A percentile compares a stretch with the other conserved stretches of the same genome.
phyloP scores from a whole-genome alignment of 2,329 filamentous ascomycete genomes.

The Penicillium sp. region DNA sequence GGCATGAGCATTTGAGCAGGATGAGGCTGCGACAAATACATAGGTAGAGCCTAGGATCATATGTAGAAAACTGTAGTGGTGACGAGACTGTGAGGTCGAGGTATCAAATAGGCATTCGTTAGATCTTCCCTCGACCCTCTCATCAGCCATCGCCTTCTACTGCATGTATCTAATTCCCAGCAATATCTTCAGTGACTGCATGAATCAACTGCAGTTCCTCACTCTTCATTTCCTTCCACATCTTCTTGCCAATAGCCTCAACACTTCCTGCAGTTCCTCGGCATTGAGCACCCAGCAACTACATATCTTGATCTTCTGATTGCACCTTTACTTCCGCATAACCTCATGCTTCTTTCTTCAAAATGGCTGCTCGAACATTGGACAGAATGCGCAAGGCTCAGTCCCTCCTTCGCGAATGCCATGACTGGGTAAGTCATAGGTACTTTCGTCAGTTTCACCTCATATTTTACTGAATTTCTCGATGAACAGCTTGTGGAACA shows the following conservation, averaged over 20 bases:
- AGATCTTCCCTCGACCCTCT: background rate
- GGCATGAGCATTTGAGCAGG: background rate
- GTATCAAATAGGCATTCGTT: background rate
- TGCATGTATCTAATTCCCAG: background rate
- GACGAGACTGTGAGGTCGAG: background rate
- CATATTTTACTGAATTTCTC: background rate
- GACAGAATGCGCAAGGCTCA: background rate
- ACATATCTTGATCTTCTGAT: background rate
- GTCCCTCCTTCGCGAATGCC: background rate
- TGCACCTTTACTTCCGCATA: background rate
- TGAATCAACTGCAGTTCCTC: background rate
- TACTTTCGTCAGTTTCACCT: background rate
- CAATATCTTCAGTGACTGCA: background rate
- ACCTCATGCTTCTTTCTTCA: background rate
- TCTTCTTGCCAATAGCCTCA: too few relatives aligned
- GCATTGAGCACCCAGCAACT: background rate
- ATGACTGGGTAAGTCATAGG: background rate
- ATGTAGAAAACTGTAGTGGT: too few relatives aligned
- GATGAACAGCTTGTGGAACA: background rate
- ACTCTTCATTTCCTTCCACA: background rate
- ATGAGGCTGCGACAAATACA: background rate
- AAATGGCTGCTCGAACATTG: background rate
- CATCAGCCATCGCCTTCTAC: background rate
- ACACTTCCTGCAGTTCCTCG: background rate
- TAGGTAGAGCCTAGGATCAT: background rate